Conservation (phyloP, 176 grass and related monocot species). For the Bothriochloa decipiens region DNA sequence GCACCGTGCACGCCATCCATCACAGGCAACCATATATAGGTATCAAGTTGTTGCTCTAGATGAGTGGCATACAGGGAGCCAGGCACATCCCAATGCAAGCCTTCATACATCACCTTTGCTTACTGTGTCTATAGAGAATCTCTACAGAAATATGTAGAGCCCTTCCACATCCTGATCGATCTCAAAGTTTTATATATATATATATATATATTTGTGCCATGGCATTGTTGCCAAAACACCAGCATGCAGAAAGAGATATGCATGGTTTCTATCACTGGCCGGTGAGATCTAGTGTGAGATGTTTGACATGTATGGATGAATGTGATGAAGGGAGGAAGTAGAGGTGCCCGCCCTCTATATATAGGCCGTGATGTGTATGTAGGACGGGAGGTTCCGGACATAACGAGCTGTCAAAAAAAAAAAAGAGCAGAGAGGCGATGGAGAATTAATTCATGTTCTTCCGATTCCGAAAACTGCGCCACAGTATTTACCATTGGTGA, state of each 20-base stretch:
- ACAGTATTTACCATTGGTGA: slow-evolving; percentile 4
- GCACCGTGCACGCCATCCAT: slow-evolving; percentile 71
- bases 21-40: slow-evolving; percentile 41
- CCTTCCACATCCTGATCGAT: not conserved
- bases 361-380: slow-evolving; percentile 1
- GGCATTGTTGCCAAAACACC: not conserved
- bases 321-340: not conserved
- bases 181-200: not conserved
- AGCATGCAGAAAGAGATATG: not conserved
- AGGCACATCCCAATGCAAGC: slow-evolving; percentile 51
- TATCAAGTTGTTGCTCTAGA: slow-evolving; percentile 43
- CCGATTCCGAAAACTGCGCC: not conserved
- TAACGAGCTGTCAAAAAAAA: not conserved
- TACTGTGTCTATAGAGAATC: not conserved
- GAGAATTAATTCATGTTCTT: not conserved
- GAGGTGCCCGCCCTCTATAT: slow-evolving; percentile 15
- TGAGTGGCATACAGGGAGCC: slow-evolving; percentile 80
- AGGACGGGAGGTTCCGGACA: slow-evolving; percentile 3
- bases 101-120: slow-evolving; percentile 30
- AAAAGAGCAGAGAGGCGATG: not conserved
- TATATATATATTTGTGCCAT: too few species aligned
- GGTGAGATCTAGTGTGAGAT: too few species aligned
- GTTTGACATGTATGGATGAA: not conserved
- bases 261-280: not conserved
- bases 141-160: not conserved